Percentiles rank a stretch among this genome's conserved stretches.
These are phyloP conservation scores for Dacryopinax primogenitus DNA, from an alignment of 768 basidiomycete genomes.

Conservation along the genomic window DNA sequence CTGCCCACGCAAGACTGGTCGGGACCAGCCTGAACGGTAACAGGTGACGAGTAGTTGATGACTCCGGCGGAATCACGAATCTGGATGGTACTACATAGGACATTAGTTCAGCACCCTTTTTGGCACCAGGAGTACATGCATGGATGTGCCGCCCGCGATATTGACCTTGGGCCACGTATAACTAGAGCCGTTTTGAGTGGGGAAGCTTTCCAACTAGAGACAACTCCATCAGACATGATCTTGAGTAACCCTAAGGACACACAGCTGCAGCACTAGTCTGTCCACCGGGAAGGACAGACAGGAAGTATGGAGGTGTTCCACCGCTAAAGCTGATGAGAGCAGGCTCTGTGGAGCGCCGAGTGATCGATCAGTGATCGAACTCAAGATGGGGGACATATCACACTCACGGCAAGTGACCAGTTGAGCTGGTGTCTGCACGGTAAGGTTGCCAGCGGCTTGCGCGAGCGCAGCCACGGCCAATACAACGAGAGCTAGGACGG, in stretches of 20 bases:
- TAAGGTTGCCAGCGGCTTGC: background rate
- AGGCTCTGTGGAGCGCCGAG: conserved; percentile 6
- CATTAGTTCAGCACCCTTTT: background rate
- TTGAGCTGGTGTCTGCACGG: background rate
- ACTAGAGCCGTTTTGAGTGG: background rate
- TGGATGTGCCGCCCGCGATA: background rate
- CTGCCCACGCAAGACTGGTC: background rate
- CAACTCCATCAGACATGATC: background rate
- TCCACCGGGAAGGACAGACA: background rate
- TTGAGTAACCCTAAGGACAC: background rate
- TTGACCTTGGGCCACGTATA: background rate
- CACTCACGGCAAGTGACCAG: conserved; percentile 1
- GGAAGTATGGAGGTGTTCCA: background rate
- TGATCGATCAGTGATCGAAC: background rate
- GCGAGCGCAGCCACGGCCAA: background rate
- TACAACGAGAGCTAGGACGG: background rate
- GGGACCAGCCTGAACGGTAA: background rate
- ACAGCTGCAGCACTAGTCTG: background rate
- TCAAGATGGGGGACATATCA: background rate
- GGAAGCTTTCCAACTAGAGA: background rate
- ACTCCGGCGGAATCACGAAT: background rate
- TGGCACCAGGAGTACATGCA: background rate
- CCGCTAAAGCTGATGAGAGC: background rate
- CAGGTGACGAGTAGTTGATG: background rate
- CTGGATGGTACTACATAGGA: background rate